Evolutionary conservation across 2,329 filamentous ascomycete genomes (phyloP), one percentile per base, ranked within the genome.

Genomic region (Penicillium sclerotigenum): DNA sequence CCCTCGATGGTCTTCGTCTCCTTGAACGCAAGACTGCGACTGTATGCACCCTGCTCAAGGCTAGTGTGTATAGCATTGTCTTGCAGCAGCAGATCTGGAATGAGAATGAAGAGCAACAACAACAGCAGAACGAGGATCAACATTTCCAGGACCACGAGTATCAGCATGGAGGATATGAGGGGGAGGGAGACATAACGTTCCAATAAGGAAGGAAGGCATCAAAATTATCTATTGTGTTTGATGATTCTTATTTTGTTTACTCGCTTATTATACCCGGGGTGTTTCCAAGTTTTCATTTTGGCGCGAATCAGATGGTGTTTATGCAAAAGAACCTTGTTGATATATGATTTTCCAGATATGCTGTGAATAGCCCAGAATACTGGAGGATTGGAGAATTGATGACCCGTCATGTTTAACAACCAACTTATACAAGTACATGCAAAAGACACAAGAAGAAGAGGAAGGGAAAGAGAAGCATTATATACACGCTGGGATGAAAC

Each of bases 41-140:
- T 52, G 93, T 97, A 22, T 97, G 96, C 75, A 99, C 94, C 60
- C 77, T 97, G 71, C 82, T 99, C 71, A 99, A 99, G 80, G 93
- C 94, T 18, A 97, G 93, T 74, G 94, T 99, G 61, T 99, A 99
- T 78, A 96, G 90, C 71, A 99, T 99, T 78, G 92, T 99, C 59
- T 75, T 99, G 79, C 93, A 99, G 82, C 93, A 97, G 82, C 90
- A 97, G 82, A 91, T 96, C 68, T 87, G 88, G 60, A 89, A 87
- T 75, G 88, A 74, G 65, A 70, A 69, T 61, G 71, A 73, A 56
- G 68, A 66, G 49, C 65, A 71, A 31, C 69, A 70, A 43, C 58
- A 71, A 56, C 62, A 67, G 24, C 57, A 66, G 29, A 43, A 42
- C 38, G 63, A 69, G 58, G 64, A 65, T 42, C 56, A 56, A 2